phyloP scores from a whole-genome alignment of 768 basidiomycete genomes.

The Podaxis pistillaris region DNA sequence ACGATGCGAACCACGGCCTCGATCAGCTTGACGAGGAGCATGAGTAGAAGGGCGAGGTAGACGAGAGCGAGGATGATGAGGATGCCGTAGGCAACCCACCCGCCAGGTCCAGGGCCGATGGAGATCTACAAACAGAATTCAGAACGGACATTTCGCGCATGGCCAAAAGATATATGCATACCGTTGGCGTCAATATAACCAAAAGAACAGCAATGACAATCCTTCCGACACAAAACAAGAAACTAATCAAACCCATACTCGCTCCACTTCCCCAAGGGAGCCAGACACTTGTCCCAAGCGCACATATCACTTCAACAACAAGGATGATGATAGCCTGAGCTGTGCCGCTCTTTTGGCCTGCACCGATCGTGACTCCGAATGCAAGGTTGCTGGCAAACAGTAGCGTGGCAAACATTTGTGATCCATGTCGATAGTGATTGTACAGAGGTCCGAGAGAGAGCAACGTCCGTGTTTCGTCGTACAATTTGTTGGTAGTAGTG shows the following conservation, averaged over 20 bases:
- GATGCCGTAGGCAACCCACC: slow-evolving; percentile 95
- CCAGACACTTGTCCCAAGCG: slow-evolving; percentile 90
- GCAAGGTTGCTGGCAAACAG: slow-evolving; percentile 81
- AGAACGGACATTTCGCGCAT: neutral
- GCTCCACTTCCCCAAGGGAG: slow-evolving; percentile 96
- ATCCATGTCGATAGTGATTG: slow-evolving; percentile 90
- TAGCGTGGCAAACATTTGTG: slow-evolving; percentile 82
- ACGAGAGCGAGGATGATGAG: slow-evolving; percentile 80
- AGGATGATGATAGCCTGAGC: slow-evolving; percentile 90
- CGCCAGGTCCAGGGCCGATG: slow-evolving; percentile 74
- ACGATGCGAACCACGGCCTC: slow-evolving; percentile 81
- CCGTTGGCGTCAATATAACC: slow-evolving; percentile 86
- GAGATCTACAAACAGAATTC: slow-evolving; percentile 58
- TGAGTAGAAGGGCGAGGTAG: slow-evolving; percentile 77
- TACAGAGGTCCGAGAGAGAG: slow-evolving; percentile 91
- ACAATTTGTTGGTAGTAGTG: slow-evolving; percentile 85
- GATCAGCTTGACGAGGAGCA: slow-evolving; percentile 81
- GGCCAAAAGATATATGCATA: slow-evolving; percentile 37
- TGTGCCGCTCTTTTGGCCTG: slow-evolving; percentile 86
- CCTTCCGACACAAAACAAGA: slow-evolving; percentile 87
- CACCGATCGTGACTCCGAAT: slow-evolving; percentile 84
- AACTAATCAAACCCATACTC: slow-evolving; percentile 94
- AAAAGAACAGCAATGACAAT: slow-evolving; percentile 89
- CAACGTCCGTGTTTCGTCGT: slow-evolving; percentile 91
- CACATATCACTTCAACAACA: slow-evolving; percentile 82